A percentile compares a stretch with the other conserved stretches of the same genome.
Conservation (phyloP, 345 rosid species). For the Eutrema japonicum region DNA sequence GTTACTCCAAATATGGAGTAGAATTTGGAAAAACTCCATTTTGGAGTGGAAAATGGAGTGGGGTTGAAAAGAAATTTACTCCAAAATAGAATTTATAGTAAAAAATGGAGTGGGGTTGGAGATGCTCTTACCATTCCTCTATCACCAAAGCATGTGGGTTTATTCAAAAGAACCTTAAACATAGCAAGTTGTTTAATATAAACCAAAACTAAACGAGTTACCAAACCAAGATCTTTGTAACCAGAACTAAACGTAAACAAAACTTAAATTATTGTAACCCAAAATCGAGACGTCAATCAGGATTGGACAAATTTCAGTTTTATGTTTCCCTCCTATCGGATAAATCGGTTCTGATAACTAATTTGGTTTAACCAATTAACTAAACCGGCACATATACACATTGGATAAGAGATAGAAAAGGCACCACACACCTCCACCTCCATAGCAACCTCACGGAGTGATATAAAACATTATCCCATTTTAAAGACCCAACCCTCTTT, state of each 20-base stretch:
- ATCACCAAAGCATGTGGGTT: too few relatives aligned
- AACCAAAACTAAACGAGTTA: background rate
- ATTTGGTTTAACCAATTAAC: slow-evolving; percentile 14
- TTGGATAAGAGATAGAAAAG: slow-evolving; percentile 51
- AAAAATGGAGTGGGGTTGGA: too few relatives aligned
- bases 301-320: too few relatives aligned
- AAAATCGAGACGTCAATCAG: too few relatives aligned
- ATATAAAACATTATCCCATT: slow-evolving; percentile 36
- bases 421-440: slow-evolving; percentile 46
- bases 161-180: too few relatives aligned
- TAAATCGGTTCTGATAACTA: background rate
- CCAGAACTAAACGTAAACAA: background rate
- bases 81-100: too few relatives aligned
- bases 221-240: background rate
- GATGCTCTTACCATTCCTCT: background rate
- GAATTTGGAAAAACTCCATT: too few relatives aligned
- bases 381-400: background rate
- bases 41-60: too few relatives aligned
- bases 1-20: too few relatives aligned
- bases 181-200: too few relatives aligned
- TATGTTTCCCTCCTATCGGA: too few relatives aligned
- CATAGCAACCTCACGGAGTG: slow-evolving; percentile 21
- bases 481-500: background rate
- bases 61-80: too few relatives aligned
- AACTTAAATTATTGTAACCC: background rate